phyloP scores from a whole-genome alignment of 495 filamentous ascomycete genomes.

The Pyronema omphalodes region DNA sequence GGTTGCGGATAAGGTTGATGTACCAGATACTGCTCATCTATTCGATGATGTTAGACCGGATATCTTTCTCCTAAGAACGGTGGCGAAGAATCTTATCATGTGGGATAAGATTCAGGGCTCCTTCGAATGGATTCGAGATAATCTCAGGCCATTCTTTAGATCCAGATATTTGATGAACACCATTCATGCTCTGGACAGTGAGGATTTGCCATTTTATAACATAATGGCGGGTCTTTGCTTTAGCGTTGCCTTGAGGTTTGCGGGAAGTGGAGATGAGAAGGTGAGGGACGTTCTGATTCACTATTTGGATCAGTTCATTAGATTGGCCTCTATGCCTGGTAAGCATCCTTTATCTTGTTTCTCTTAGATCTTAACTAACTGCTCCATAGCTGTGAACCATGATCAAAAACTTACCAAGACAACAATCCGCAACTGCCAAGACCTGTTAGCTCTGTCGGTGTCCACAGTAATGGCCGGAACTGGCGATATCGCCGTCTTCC shows the following conservation, averaged over 20 bases:
- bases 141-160: slow-evolving; percentile 39
- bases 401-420: slow-evolving; percentile 64
- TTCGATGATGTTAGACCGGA: slow-evolving; percentile 93
- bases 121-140: slow-evolving; percentile 52
- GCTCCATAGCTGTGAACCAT: slow-evolving; percentile 37
- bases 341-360: neutral
- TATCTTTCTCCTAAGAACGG: slow-evolving; percentile 71
- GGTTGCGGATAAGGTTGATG: slow-evolving; percentile 81
- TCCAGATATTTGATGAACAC: slow-evolving; percentile 29
- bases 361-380: no score
- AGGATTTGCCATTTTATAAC: slow-evolving; percentile 81
- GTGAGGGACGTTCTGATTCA: slow-evolving; percentile 66
- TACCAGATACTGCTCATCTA: slow-evolving; percentile 71
- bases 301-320: slow-evolving; percentile 75
- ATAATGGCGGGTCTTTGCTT: slow-evolving; percentile 81
- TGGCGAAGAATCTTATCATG: slow-evolving; percentile 84
- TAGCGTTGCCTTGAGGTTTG: slow-evolving; percentile 63
- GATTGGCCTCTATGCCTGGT: slow-evolving; percentile 46
- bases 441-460: slow-evolving; percentile 60
- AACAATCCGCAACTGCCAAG: slow-evolving; percentile 76
- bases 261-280: slow-evolving; percentile 53
- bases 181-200: slow-evolving; percentile 41
- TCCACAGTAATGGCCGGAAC: slow-evolving; percentile 89
- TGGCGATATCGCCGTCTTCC: slow-evolving; percentile 73
- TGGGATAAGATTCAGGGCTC: slow-evolving; percentile 65